These are phyloP conservation scores for Capsicum pubescens DNA, from an alignment of 257 asterid species.

Conservation along the genomic window DNA sequence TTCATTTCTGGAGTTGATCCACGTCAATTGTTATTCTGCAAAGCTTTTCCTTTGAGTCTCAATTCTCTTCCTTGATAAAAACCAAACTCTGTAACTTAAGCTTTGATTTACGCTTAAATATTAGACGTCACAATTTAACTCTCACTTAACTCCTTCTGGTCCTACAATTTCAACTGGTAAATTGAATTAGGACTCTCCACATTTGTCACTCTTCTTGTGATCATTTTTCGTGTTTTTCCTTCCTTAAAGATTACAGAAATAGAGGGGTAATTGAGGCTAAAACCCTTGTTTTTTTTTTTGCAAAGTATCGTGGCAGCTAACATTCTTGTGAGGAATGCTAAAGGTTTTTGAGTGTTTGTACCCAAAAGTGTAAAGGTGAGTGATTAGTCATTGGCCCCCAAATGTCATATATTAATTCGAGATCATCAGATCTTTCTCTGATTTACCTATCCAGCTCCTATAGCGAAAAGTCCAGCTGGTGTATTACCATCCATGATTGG, in stretches of 20 bases:
- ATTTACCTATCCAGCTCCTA: slow-evolving; percentile 92
- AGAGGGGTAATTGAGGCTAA: slow-evolving; percentile 91
- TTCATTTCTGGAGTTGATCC: slow-evolving; percentile 61
- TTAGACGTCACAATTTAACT: slow-evolving; percentile 67
- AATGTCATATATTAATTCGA: slow-evolving; percentile 82
- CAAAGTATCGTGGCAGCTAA: slow-evolving; percentile 65
- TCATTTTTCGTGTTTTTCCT: slow-evolving; percentile 56
- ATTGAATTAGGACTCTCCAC: slow-evolving; percentile 57
- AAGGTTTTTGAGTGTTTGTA: slow-evolving; percentile 66
- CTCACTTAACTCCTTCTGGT: slow-evolving; percentile 79
- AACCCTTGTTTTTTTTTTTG: slow-evolving; percentile 57
- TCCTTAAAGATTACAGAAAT: slow-evolving; percentile 65
- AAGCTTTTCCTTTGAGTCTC: slow-evolving; percentile 38
- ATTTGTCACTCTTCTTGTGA: slow-evolving; percentile 65
- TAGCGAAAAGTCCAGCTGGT: slow-evolving; percentile 74
- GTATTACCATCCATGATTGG: slow-evolving; percentile 80
- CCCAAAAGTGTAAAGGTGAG: slow-evolving; percentile 77
- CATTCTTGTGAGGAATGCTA: slow-evolving; percentile 79
- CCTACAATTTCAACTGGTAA: slow-evolving; percentile 55
- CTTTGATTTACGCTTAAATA: slow-evolving; percentile 62
- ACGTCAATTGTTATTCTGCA: slow-evolving; percentile 69
- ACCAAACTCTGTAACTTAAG: slow-evolving; percentile 77
- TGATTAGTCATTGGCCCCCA: slow-evolving; percentile 61
- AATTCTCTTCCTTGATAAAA: slow-evolving; percentile 51
- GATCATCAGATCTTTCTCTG: slow-evolving; percentile 70